A percentile compares a stretch with the other conserved stretches of the same genome.
Evolutionary conservation across 306 rosid genomes (phyloP).

Genomic region (Trichosanthes truncata): DNA sequence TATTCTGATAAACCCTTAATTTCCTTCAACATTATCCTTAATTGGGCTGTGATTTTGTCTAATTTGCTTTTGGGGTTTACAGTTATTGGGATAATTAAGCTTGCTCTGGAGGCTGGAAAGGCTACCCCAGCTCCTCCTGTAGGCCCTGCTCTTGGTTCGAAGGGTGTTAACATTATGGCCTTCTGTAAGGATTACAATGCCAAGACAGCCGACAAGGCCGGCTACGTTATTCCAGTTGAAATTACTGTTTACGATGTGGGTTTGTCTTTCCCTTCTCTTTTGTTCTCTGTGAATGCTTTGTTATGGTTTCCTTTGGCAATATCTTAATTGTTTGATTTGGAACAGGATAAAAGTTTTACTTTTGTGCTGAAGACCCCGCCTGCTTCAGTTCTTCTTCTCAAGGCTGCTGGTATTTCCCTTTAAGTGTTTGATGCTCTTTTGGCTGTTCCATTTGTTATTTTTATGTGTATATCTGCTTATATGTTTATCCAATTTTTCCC

Average conservation of each 20-base stretch:
- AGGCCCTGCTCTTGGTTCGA: conserved; percentile 96
- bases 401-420: conserved; percentile 74
- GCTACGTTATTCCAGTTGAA: conserved; percentile 93
- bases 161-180: conserved; percentile 97
- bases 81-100: conserved; percentile 86
- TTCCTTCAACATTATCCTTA: neutral
- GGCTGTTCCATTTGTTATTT: neutral
- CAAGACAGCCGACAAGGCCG: conserved; percentile 85
- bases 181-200: conserved; percentile 98
- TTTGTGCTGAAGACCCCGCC: conserved; percentile 92
- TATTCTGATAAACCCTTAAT: neutral
- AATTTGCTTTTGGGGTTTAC: conserved; percentile 7
- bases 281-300: neutral
- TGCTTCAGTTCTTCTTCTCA: conserved; percentile 91
- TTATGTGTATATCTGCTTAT: neutral
- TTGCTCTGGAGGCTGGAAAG: conserved; percentile 97
- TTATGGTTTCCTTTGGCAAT: neutral
- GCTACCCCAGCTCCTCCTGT: conserved; percentile 99
- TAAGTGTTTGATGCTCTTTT: conserved; percentile 16
- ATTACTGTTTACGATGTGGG: conserved; percentile 91
- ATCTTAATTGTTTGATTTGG: neutral
- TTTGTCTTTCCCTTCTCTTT: neutral
- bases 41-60: neutral
- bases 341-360: conserved; percentile 90
- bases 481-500: neutral